Conservation (phyloP, 2,329 filamentous ascomycete genomes). For the Dothideomycetes sp. region DNA sequence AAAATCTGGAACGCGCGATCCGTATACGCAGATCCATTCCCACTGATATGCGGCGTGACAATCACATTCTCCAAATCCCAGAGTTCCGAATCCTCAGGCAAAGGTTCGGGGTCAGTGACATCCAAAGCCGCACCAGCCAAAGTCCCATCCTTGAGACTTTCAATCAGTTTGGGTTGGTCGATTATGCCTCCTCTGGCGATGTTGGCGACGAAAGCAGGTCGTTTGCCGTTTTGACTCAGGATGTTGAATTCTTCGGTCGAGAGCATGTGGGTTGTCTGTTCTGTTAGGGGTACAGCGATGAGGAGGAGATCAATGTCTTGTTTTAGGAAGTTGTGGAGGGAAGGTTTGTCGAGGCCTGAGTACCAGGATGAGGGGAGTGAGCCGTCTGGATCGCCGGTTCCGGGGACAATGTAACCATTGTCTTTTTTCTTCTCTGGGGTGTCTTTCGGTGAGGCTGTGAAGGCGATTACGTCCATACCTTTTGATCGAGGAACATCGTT, state of each 20-base stretch:
- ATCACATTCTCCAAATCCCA: slow-evolving; percentile 63
- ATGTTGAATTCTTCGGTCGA: slow-evolving; percentile 43
- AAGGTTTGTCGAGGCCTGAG: slow-evolving; percentile 43
- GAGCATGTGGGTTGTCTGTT: slow-evolving; percentile 46
- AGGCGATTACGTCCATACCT: slow-evolving; percentile 67
- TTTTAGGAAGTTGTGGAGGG: slow-evolving; percentile 44
- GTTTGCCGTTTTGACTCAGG: slow-evolving; percentile 22
- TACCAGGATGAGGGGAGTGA: slow-evolving; percentile 48
- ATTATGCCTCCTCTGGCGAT: slow-evolving; percentile 59
- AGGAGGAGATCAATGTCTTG: slow-evolving; percentile 50
- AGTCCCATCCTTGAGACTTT: slow-evolving; percentile 48
- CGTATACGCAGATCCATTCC: slow-evolving; percentile 44
- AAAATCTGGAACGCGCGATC: slow-evolving; percentile 51
- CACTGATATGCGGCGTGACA: slow-evolving; percentile 59
- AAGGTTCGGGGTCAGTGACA: slow-evolving; percentile 70
- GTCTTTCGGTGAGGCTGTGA: slow-evolving; percentile 59
- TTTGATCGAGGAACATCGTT: slow-evolving; percentile 45
- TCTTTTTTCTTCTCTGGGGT: slow-evolving; percentile 59
- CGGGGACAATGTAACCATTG: slow-evolving; percentile 56
- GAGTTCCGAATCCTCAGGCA: slow-evolving; percentile 57
- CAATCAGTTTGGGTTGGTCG: slow-evolving; percentile 53
- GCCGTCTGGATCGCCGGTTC: slow-evolving; percentile 54
- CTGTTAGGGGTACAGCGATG: slow-evolving; percentile 48
- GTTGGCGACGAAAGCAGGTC: slow-evolving; percentile 52
- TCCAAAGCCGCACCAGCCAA: slow-evolving; percentile 63